Evolutionary conservation across 257 asterid genomes (phyloP), one percentile per base, ranked within the genome.

Genomic region (Solanum paucissectum): DNA sequence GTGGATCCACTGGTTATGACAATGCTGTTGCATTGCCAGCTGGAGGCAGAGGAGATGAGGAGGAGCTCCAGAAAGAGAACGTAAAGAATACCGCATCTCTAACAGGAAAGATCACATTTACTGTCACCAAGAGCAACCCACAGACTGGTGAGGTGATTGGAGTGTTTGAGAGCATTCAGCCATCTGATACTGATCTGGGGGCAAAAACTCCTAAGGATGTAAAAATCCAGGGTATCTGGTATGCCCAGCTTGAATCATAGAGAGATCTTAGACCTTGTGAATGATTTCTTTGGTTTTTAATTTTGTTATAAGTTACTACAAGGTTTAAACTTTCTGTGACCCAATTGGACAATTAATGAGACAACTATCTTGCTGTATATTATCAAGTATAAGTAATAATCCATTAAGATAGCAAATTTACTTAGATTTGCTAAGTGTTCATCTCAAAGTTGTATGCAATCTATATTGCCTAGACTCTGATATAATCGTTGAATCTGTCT

Each of bases 31-130:
- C 99, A 1, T 89, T 97, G 96, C 99, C 99, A 0, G 99, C 99
- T 23, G 99, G 99, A 9, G 99, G 99, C 21, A 92, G 99, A 83
- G 99, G 99, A 77, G 99, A 97, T 16, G 98, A 97, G 93, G 99
- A 97, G 92, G 99, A 95, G 91, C 96, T 97, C 2, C 38, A 18
- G 93, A 97, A 96, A 94, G 99, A 97, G 94, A 97, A 96, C 68
- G 89, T 62, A 86, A 97, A 97, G 98, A 96, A 97, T 73, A 91
- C 90, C 4, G 74, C 98, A 0, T 92, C 99, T 73, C 91, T 94
- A 8, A 87, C 92, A 3, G 99, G 99, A 66, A 97, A 93, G 90
- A 97, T 97, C 37, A 94, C 98, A 1, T 87, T 97, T 96, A 94
- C 98, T 40, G 98, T 95, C 16, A 95, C 97, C 12, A 75, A 89